Conservation (phyloP, 106 monocot species). For the Alisma plantagoaquatica region DNA sequence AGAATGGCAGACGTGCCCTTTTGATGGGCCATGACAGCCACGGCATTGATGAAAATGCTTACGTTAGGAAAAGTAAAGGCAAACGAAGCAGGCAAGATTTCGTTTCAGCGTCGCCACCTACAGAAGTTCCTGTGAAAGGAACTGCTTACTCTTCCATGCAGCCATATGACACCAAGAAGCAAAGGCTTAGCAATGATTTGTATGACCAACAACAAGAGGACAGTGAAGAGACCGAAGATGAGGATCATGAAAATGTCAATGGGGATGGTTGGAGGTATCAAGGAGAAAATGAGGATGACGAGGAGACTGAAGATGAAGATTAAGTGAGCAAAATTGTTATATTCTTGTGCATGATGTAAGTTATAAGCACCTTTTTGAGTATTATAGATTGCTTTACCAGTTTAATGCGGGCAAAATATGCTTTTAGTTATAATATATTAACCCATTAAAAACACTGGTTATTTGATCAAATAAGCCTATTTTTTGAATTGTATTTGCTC, state of each 20-base stretch:
- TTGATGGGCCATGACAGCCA: slow-evolving; percentile 5
- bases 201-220: slow-evolving; percentile 37
- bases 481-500: no score
- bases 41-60: slow-evolving; percentile 17
- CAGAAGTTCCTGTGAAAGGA: slow-evolving; percentile 15
- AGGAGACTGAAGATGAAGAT: slow-evolving; percentile 73
- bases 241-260: slow-evolving; percentile 36
- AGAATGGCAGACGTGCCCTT: slow-evolving; percentile 14
- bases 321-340: neutral
- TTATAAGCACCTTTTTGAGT: no score
- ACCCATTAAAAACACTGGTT: no score
- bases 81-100: slow-evolving; percentile 27
- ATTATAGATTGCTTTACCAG: no score
- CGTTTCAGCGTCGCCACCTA: slow-evolving; percentile 26
- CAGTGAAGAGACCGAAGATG: slow-evolving; percentile 82
- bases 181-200: slow-evolving; percentile 23
- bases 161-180: slow-evolving; percentile 15
- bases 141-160: slow-evolving; percentile 1
- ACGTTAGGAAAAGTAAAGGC: slow-evolving; percentile 10
- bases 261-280: slow-evolving; percentile 41
- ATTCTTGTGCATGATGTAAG: neutral
- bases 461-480: no score
- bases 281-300: slow-evolving; percentile 40
- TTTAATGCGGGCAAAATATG: no score
- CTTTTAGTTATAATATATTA: no score